Percentiles rank a stretch among this genome's conserved stretches.
These are phyloP conservation scores for Dactylella cylindrospora DNA, from an alignment of 2,329 filamentous ascomycete genomes.

Conservation along the genomic window DNA sequence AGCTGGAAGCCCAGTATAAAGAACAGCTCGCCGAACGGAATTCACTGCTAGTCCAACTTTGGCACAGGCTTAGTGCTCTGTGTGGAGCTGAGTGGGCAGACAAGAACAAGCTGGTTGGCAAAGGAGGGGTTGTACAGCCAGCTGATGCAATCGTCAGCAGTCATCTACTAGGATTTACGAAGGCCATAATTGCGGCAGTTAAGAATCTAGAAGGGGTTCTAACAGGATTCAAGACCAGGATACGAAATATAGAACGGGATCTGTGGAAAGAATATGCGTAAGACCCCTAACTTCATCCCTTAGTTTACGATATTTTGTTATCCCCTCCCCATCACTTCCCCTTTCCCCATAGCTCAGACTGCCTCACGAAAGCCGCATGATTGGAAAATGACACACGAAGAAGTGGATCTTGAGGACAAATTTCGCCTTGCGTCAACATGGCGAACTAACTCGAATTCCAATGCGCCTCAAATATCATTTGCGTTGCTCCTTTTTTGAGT, in stretches of 20 bases:
- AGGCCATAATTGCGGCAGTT: constrained; percentile 82
- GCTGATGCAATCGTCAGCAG: constrained; percentile 63
- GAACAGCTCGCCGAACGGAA: constrained; percentile 90
- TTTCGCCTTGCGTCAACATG: too few species aligned
- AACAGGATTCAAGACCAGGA: constrained; percentile 72
- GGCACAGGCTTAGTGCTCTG: constrained; percentile 81
- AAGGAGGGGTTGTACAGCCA: constrained; percentile 32
- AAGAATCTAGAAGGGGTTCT: constrained; percentile 84
- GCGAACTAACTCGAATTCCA: too few species aligned
- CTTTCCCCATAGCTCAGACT: too few species aligned
- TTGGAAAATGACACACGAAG: too few species aligned
- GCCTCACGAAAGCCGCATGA: too few species aligned
- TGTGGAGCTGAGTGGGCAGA: constrained; percentile 93
- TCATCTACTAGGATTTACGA: constrained; percentile 82
- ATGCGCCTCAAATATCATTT: too few species aligned
- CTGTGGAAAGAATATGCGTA: constrained; percentile 84
- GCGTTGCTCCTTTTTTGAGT: too few species aligned
- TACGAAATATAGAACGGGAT: constrained; percentile 83
- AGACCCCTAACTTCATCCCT: too few species aligned
- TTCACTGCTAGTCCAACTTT: constrained; percentile 79
- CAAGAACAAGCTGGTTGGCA: constrained; percentile 73
- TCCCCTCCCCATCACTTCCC: too few species aligned
- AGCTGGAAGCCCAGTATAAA: constrained; percentile 75
- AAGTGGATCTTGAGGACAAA: too few species aligned
- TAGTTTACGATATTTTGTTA: too few species aligned